phyloP scores from a whole-genome alignment of 192 early-diverging fungal genomes.

The Lunasporangiospora selenospora region DNA sequence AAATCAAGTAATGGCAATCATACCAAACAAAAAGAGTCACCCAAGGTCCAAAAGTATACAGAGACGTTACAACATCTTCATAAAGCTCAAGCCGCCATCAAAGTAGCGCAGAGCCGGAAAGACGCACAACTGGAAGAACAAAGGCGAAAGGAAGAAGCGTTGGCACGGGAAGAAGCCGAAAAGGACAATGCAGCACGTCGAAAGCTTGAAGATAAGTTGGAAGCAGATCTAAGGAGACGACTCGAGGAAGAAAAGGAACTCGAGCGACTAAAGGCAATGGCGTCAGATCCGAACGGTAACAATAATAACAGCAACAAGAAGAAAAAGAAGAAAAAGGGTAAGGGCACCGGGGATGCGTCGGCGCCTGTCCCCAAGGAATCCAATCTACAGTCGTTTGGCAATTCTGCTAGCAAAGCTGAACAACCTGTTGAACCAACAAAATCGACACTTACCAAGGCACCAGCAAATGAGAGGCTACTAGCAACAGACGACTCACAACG shows the following conservation, averaged over 20 bases:
- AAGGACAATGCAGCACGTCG: conserved; percentile 45
- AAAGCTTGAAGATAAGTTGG: conserved; percentile 52
- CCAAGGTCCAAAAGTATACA: conserved; percentile 26
- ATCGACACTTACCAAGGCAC: not conserved
- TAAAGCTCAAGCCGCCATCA: conserved; percentile 28
- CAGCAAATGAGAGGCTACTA: conserved; percentile 1
- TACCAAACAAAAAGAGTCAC: conserved; percentile 14
- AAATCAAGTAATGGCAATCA: conserved; percentile 9
- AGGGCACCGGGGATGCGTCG: conserved; percentile 14
- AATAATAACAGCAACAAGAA: conserved; percentile 24
- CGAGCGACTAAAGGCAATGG: conserved; percentile 37
- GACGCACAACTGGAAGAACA: conserved; percentile 64
- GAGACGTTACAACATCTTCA: conserved; percentile 37
- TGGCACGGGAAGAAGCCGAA: conserved; percentile 40
- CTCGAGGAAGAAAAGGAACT: conserved; percentile 49
- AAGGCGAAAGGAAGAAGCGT: conserved; percentile 55
- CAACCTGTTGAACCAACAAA: not conserved
- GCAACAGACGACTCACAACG: too few relatives aligned
- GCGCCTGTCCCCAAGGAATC: conserved; percentile 6
- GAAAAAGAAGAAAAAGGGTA: conserved; percentile 25
- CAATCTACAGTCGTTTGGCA: too few relatives aligned
- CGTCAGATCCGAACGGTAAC: conserved; percentile 37
- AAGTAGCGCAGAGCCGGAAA: conserved; percentile 51
- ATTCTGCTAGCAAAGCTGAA: not conserved
- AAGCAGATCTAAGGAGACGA: conserved; percentile 36